These are phyloP conservation scores for Coniochaeta prunicola DNA, from an alignment of 2,329 filamentous ascomycete genomes.

Conservation along the genomic window DNA sequence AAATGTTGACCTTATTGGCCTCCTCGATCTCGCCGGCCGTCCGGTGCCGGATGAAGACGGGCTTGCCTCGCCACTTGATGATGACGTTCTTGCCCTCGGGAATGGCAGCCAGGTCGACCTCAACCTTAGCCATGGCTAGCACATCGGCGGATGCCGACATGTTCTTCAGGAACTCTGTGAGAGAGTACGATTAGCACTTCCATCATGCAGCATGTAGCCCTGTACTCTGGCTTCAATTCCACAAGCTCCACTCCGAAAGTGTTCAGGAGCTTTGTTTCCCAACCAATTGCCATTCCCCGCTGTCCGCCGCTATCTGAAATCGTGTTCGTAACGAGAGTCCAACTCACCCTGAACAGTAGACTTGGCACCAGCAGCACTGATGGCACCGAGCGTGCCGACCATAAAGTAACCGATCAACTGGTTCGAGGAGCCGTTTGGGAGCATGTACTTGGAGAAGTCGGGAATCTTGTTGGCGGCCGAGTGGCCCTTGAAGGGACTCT, in stretches of 20 bases:
- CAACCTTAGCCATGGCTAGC: slow-evolving; percentile 98
- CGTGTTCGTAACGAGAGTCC: slow-evolving; percentile 1
- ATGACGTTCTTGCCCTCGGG: slow-evolving; percentile 99
- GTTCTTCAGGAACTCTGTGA: slow-evolving; percentile 94
- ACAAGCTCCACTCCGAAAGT: background rate
- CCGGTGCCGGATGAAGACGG: slow-evolving; percentile 98
- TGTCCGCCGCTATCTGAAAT: background rate
- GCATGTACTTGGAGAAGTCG: slow-evolving; percentile 82
- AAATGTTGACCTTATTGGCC: slow-evolving; percentile 80
- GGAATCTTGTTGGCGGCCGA: slow-evolving; percentile 65
- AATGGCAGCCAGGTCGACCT: slow-evolving; percentile 86
- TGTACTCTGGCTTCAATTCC: background rate
- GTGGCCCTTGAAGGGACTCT: slow-evolving; percentile 58
- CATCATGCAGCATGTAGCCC: background rate
- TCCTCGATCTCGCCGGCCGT: slow-evolving; percentile 89
- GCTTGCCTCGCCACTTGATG: slow-evolving; percentile 99
- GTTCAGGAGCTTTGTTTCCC: background rate
- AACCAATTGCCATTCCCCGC: background rate
- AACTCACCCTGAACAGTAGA: slow-evolving; percentile 91
- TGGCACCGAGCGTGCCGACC: slow-evolving; percentile 89
- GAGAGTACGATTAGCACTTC: background rate
- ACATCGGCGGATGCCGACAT: slow-evolving; percentile 99
- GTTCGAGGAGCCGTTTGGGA: slow-evolving; percentile 64
- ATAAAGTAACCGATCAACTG: slow-evolving; percentile 97
- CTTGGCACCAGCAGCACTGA: slow-evolving; percentile 92